phyloP scores from a whole-genome alignment of 164 flowering plant genomes.

The Berberis thunbergii region DNA sequence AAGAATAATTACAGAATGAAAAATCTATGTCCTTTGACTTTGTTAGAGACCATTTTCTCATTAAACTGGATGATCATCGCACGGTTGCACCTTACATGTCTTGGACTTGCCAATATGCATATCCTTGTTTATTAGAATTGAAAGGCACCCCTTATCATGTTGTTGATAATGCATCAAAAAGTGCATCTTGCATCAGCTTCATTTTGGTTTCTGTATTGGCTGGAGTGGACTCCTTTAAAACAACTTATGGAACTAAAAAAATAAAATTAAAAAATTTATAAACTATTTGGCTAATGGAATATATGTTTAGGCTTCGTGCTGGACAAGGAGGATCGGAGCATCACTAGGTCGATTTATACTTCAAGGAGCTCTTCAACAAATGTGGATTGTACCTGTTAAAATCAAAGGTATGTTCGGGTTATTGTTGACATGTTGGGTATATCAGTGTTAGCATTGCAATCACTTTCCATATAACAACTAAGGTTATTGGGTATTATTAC shows the following conservation, averaged over 20 bases:
- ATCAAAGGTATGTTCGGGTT: slow-evolving; percentile 43
- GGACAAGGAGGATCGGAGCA: slow-evolving; percentile 82
- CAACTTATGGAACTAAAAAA: background rate
- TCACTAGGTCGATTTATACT: slow-evolving; percentile 84
- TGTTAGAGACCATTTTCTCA: too few relatives aligned
- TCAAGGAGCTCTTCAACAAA: slow-evolving; percentile 67
- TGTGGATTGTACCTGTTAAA: slow-evolving; percentile 73
- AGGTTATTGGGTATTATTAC: too few relatives aligned
- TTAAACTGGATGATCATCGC: too few relatives aligned
- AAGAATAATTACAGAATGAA: too few relatives aligned
- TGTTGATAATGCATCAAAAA: too few relatives aligned
- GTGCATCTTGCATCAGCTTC: too few relatives aligned
- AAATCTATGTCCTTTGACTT: too few relatives aligned
- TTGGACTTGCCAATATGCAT: too few relatives aligned
- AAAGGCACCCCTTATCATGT: too few relatives aligned
- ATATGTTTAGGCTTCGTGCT: slow-evolving; percentile 67
- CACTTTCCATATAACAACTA: background rate
- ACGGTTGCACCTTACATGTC: too few relatives aligned
- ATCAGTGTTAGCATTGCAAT: background rate
- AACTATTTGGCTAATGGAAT: background rate
- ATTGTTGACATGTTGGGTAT: background rate
- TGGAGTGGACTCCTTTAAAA: background rate
- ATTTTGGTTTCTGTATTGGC: too few relatives aligned
- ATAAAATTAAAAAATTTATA: background rate
- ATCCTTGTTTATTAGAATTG: too few relatives aligned